phyloP scores from a whole-genome alignment of 176 grass and related monocot species.

The Melocanna baccifera region DNA sequence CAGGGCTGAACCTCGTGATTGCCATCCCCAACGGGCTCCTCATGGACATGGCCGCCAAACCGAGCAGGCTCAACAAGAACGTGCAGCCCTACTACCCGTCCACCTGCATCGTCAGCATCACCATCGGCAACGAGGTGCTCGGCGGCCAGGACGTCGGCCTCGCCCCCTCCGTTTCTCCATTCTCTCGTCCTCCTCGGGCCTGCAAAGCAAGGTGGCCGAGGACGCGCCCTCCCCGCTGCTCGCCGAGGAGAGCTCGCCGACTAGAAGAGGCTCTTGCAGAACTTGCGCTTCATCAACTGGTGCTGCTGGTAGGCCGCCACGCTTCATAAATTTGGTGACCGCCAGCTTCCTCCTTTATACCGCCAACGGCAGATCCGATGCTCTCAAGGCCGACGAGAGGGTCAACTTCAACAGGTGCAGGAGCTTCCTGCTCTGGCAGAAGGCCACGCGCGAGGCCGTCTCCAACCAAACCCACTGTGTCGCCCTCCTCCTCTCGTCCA shows the following conservation, averaged over 20 bases:
- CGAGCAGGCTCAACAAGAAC: conserved; percentile 48
- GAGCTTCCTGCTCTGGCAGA: conserved; percentile 69
- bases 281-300: too few species aligned
- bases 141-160: conserved; percentile 54
- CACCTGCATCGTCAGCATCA: conserved; percentile 60
- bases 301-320: too few species aligned
- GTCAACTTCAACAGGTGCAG: conserved; percentile 53
- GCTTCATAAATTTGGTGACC: too few species aligned
- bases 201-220: too few species aligned
- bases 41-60: conserved; percentile 45
- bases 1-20: conserved; percentile 63
- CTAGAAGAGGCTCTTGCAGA: too few species aligned
- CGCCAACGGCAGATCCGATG: conserved; percentile 60
- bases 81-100: conserved; percentile 62
- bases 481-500: background rate
- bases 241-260: too few species aligned
- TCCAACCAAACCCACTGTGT: background rate
- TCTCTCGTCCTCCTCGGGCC: too few species aligned
- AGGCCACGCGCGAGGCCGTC: background rate
- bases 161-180: conserved; percentile 44
- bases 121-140: conserved; percentile 86
- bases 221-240: too few species aligned
- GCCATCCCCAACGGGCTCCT: conserved; percentile 54
- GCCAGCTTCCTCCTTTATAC: conserved; percentile 62
- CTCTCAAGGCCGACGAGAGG: conserved; percentile 41